Percentiles rank a stretch among this genome's conserved stretches.
phyloP scores from a whole-genome alignment of 2,329 filamentous ascomycete genomes.

The Fusarium brevicatenulatum region DNA sequence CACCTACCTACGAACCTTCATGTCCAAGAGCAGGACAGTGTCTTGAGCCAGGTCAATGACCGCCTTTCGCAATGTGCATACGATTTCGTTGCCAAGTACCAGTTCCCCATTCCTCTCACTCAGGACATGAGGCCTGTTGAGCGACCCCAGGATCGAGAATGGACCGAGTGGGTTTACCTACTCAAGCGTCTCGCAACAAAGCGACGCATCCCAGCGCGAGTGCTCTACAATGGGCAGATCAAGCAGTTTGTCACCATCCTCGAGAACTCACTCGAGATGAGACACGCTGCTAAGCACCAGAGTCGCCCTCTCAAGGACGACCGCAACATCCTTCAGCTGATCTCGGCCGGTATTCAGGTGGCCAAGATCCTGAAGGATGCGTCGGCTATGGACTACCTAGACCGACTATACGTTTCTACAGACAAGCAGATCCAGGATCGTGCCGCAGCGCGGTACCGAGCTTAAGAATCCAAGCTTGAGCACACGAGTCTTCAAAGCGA shows the following conservation, averaged over 20 bases:
- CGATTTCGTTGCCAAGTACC: conserved; percentile 91
- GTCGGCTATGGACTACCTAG: conserved; percentile 82
- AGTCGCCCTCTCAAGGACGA: conserved; percentile 87
- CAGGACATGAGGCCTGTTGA: conserved; percentile 83
- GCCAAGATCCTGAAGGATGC: conserved; percentile 89
- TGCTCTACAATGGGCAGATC: conserved; percentile 89
- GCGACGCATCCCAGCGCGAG: conserved; percentile 82
- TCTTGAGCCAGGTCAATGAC: conserved; percentile 84
- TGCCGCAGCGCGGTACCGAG: conserved; percentile 50
- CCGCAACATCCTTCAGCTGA: conserved; percentile 86
- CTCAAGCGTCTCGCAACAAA: conserved; percentile 88
- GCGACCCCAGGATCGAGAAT: conserved; percentile 80
- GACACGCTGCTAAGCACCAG: conserved; percentile 85
- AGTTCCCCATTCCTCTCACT: conserved; percentile 87
- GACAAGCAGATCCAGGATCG: conserved; percentile 82
- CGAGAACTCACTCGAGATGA: conserved; percentile 89
- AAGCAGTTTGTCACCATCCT: conserved; percentile 90
- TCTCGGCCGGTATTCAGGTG: conserved; percentile 87
- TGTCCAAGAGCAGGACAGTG: conserved; percentile 85
- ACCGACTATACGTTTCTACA: conserved; percentile 83
- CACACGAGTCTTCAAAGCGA: conserved; percentile 37
- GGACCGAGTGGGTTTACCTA: conserved; percentile 92
- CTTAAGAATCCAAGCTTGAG: conserved; percentile 42
- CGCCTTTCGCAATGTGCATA: conserved; percentile 85
- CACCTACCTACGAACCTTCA: conserved; percentile 84